Evolutionary conservation across 805 yeast genomes (phyloP), one percentile per base, ranked within the genome.

Genomic region (Diddensiella santjacobensis): DNA sequence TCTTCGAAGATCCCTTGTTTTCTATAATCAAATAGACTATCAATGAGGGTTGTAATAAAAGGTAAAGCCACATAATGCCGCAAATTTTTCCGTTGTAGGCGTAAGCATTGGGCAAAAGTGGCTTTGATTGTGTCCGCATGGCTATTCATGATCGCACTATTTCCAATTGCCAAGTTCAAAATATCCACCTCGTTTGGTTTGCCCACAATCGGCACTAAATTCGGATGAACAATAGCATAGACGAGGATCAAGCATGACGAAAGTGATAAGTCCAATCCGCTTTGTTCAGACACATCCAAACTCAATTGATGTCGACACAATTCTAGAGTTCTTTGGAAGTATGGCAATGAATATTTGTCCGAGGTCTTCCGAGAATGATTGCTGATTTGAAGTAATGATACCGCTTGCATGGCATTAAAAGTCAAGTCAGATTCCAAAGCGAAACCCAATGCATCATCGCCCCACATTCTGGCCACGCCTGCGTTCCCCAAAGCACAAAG

Each of bases 351-450:
- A 8, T 13, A 13, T 17, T 17, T 35, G 8, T 26, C 31, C 11
- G 11, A 8, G 8, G 13, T 13, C n/a, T 10, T 15, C 5, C 23
- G n/a, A 10, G 41, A 6, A 15, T 8, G 22, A 6, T 20, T 20
- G 8, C 17, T 11, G 4, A 6, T 10, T 5, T 6, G 19, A 15
- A 40, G 10, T 13, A 20, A 22, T n/a, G 43, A 6, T 5, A 40
- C 33, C 8, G 43, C 43, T 33, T 23, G 22, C n/a, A 40, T 23
- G 15, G 33, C 43, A 40, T 40, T 40, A 24, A 40, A 40, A 15
- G 20, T 22, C 18, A 40, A 8, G 15, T 40, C 33, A 11, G 43
- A 40, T 24, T 40, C 30, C 19, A 40, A 22, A 17, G 33, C 33
- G 18, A 13, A 23, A 4, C 20, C 5, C 6, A 40, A 13, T 8